Conservation (phyloP, 768 basidiomycete genomes). For the Serendipita vermifera region DNA sequence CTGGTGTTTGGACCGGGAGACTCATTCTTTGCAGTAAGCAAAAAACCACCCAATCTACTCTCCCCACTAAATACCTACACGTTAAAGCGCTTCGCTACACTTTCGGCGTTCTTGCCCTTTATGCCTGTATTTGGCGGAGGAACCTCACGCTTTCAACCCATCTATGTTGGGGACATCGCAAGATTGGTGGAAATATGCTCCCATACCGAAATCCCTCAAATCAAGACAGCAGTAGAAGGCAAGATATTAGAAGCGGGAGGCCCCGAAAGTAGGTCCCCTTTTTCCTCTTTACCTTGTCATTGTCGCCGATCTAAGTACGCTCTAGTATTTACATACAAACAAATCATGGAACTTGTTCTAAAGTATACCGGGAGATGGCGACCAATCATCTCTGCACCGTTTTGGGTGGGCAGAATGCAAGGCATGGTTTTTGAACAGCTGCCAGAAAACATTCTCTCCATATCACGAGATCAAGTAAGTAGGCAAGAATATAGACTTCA, state of each 20-base stretch:
- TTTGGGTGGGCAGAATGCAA: conserved; percentile 48
- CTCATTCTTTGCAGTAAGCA: conserved; percentile 54
- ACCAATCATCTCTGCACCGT: conserved; percentile 53
- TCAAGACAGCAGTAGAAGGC: conserved; percentile 27
- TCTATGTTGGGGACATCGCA: conserved; percentile 59
- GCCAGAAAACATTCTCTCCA: conserved; percentile 50
- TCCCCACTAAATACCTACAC: background rate
- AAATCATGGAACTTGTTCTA: conserved; percentile 54
- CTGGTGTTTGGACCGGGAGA: conserved; percentile 67
- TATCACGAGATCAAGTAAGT: conserved; percentile 57
- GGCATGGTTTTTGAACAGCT: conserved; percentile 49
- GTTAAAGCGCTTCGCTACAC: conserved; percentile 44
- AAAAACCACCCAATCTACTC: background rate
- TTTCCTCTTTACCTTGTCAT: conserved; percentile 22
- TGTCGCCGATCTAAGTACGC: background rate
- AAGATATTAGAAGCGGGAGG: conserved; percentile 38
- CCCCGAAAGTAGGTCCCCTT: conserved; percentile 34
- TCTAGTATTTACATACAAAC: conserved; percentile 50
- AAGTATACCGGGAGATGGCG: conserved; percentile 39
- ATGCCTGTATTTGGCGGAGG: conserved; percentile 72
- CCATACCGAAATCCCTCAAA: conserved; percentile 29
- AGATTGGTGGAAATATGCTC: conserved; percentile 45
- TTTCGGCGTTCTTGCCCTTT: conserved; percentile 51
- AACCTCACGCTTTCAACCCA: conserved; percentile 50
- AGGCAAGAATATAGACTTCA: background rate